Evolutionary conservation across 192 early-diverging fungal genomes (phyloP).

Genomic region (Coemansia sp.): DNA sequence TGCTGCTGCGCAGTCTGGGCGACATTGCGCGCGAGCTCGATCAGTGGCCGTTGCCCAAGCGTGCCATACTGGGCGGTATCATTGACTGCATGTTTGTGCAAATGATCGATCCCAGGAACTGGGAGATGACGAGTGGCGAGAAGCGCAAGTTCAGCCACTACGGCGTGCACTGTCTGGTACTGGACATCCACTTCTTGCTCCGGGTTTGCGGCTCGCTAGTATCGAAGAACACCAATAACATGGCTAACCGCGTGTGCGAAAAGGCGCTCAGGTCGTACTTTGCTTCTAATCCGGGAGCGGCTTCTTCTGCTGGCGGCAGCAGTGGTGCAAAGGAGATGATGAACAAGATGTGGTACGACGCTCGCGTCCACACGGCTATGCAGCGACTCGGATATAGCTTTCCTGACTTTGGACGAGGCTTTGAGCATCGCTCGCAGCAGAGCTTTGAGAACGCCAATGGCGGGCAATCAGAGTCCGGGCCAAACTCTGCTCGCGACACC

Average conservation of each 20-base stretch:
- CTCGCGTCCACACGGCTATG: conserved; percentile 46
- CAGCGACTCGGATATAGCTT: conserved; percentile 42
- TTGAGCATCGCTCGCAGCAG: conserved; percentile 57
- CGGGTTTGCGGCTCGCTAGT: conserved; percentile 57
- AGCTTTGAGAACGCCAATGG: conserved; percentile 34
- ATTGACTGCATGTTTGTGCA: conserved; percentile 57
- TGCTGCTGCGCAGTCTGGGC: conserved; percentile 32
- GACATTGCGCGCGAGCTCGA: conserved; percentile 48
- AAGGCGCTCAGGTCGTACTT: conserved; percentile 56
- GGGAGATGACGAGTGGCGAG: conserved; percentile 36
- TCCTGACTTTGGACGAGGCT: conserved; percentile 51
- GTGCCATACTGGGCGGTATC: conserved; percentile 42
- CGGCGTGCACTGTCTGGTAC: conserved; percentile 54
- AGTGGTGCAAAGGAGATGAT: conserved; percentile 38
- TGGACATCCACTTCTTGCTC: conserved; percentile 58
- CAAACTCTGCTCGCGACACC: not conserved
- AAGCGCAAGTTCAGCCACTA: conserved; percentile 48
- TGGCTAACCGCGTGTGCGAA: conserved; percentile 60
- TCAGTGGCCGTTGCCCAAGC: conserved; percentile 53
- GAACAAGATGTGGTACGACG: conserved; percentile 55
- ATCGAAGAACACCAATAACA: conserved; percentile 53
- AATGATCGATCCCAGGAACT: conserved; percentile 51
- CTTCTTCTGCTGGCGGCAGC: not conserved
- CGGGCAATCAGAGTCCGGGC: not conserved
- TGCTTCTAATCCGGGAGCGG: conserved; percentile 1